Conservation (phyloP, 305 asterid species). For the Euphrasia arctica region DNA sequence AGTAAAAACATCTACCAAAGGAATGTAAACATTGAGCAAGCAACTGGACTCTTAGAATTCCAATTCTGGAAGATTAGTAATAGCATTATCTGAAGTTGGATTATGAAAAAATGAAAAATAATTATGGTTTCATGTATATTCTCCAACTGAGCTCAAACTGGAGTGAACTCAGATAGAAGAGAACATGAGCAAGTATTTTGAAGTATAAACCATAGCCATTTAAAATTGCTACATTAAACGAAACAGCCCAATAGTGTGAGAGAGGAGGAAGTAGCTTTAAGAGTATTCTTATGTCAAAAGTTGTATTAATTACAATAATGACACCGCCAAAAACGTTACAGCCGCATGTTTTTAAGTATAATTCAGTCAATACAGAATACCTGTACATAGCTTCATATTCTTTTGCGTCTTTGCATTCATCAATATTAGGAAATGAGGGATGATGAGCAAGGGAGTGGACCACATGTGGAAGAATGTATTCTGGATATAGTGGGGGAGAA, state of each 20-base stretch:
- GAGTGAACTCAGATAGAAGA: constrained; percentile 18
- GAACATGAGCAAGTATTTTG: constrained; percentile 15
- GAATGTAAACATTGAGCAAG: constrained; percentile 14
- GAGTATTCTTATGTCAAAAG: constrained; percentile 7
- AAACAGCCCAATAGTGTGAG: constrained; percentile 1
- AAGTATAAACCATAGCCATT: constrained; percentile 17
- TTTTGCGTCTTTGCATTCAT: constrained; percentile 82
- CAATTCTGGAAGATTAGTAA: not conserved
- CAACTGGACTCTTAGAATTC: constrained; percentile 22
- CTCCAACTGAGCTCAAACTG: constrained; percentile 14
- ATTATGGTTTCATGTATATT: constrained; percentile 14
- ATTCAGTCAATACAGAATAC: constrained; percentile 42
- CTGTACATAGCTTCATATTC: constrained; percentile 82
- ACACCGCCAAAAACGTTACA: constrained; percentile 24
- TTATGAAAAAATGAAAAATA: constrained; percentile 6
- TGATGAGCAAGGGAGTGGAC: constrained; percentile 95
- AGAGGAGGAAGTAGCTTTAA: not conserved
- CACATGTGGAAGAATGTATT: constrained; percentile 74
- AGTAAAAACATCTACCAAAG: constrained; percentile 18
- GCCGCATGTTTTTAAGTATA: constrained; percentile 18
- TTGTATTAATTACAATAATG: constrained; percentile 18
- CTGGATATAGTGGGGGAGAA: constrained; percentile 65
- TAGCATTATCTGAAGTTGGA: constrained; percentile 17
- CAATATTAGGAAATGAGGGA: constrained; percentile 76
- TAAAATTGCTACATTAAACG: constrained; percentile 5